Evolutionary conservation across 1,284 basidiomycete species (phyloP), one percentile per base, ranked within the genome.

Genomic region (Microbotryum saponariae): DNA sequence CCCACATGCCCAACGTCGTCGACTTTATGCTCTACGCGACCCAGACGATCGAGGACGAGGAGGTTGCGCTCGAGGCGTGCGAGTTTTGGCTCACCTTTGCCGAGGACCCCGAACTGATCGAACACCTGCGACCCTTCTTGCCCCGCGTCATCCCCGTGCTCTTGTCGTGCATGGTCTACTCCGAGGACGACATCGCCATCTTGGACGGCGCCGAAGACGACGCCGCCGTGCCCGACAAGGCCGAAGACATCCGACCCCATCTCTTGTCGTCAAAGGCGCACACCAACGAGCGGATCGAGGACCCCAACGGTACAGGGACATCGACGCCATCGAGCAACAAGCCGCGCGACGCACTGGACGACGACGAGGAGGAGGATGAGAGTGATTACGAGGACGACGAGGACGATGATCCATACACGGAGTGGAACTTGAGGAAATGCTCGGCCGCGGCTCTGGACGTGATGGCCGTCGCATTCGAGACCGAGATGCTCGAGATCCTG

Each of bases 31-130:
- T 97, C 47, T 98, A 93, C 78, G 97, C 91, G 45, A 97, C 91
- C 12, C 91, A 93, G 76, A 89, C 97, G 76, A 91, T 96, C 78
- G 85, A 85, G 61, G 69, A 77, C 53, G 93, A 97, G 79, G 85
- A 85, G 63, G 91, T 97, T 58, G 91, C 92, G 5, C 80, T 97
- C 49, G 93, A 97, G 78, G 96, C 96, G 16, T 97, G 92, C 82
- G 96, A 99, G 80, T 98, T 99, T 78, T 98, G 96, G 96, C 82
- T 99, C 66, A 97, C 94, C 1, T 98, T 99, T 73, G 92, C 96
- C 20, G 96, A 99, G 76, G 91, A 97, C 73, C 84, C 85, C 18
- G 86, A 89, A 55, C 81, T 98, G 29, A 84, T 85, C 20, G 83
- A 85, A 18, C 89, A 88, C 75, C 80, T 99, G 33, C 85, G 85